Evolutionary conservation across 2,329 filamentous ascomycete species (phyloP).

Genomic region (Fusarium pseudonygamai): DNA sequence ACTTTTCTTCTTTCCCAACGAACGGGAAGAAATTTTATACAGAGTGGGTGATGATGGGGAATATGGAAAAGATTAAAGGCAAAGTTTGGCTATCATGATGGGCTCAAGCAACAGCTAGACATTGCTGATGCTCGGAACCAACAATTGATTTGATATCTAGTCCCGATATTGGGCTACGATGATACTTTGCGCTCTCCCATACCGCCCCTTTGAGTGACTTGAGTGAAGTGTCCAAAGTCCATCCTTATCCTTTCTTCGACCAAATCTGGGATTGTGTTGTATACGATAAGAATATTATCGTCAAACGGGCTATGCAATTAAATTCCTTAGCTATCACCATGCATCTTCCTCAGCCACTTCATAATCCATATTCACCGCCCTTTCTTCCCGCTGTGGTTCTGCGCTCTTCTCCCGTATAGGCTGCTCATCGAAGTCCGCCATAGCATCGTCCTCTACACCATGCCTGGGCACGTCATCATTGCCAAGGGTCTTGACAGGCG

Average conservation of each 20-base stretch:
- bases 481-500: slow-evolving; percentile 34
- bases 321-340: slow-evolving; percentile 48
- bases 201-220: neutral
- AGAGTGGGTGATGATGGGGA: slow-evolving; percentile 2
- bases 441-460: slow-evolving; percentile 36
- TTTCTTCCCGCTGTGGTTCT: slow-evolving; percentile 41
- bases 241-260: neutral
- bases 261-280: neutral
- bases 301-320: neutral
- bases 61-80: neutral
- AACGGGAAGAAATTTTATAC: slow-evolving; percentile 4
- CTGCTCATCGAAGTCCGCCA: slow-evolving; percentile 40
- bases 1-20: neutral
- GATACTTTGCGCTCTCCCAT: neutral
- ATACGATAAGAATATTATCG: neutral
- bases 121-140: slow-evolving; percentile 3
- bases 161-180: slow-evolving; percentile 27
- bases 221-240: neutral
- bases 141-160: slow-evolving; percentile 30
- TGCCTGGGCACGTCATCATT: slow-evolving; percentile 7
- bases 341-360: slow-evolving; percentile 62
- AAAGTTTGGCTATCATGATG: neutral
- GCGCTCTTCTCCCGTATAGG: slow-evolving; percentile 15
- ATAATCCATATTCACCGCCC: slow-evolving; percentile 60
- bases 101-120: neutral